A percentile compares a stretch with the other conserved stretches of the same genome.
These are phyloP conservation scores for Diaporthe australafricana DNA, from an alignment of 2,329 filamentous ascomycete genomes.

Conservation along the genomic window DNA sequence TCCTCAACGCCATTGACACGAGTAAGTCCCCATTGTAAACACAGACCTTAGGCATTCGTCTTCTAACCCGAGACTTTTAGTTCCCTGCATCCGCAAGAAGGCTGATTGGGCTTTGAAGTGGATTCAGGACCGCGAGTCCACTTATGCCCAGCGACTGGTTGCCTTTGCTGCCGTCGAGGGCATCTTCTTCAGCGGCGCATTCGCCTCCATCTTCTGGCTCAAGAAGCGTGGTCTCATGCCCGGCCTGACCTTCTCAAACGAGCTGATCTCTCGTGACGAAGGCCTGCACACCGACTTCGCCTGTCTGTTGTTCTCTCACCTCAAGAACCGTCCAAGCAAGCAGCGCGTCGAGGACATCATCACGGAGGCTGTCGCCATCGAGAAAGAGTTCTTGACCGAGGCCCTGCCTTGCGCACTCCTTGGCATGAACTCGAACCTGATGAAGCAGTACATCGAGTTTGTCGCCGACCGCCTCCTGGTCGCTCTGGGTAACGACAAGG, in stretches of 20 bases:
- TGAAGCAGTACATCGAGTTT: constrained; percentile 99
- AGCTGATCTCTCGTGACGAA: constrained; percentile 99
- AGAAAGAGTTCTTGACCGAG: constrained; percentile 98
- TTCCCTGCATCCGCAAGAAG: constrained; percentile 98
- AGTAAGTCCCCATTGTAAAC: constrained; percentile 66
- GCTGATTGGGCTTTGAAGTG: constrained; percentile 96
- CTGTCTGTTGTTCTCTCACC: constrained; percentile 96
- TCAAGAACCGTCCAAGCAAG: constrained; percentile 90
- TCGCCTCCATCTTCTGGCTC: constrained; percentile 99
- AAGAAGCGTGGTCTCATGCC: constrained; percentile 99
- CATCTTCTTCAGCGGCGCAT: constrained; percentile 99
- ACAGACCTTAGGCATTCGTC: constrained; percentile 71
- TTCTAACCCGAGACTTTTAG: constrained; percentile 53
- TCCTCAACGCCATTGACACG: constrained; percentile 99
- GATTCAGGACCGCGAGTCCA: constrained; percentile 94
- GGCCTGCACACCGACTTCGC: constrained; percentile 99
- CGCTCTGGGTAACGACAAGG: constrained; percentile 92
- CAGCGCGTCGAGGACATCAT: constrained; percentile 88
- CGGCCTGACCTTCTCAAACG: constrained; percentile 98
- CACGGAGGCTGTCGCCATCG: constrained; percentile 90
- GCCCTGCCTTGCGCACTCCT: constrained; percentile 92
- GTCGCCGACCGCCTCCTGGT: constrained; percentile 95
- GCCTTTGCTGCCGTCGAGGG: constrained; percentile 98
- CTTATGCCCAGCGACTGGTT: constrained; percentile 94
- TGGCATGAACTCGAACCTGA: constrained; percentile 96